Base-by-base conservation (phyloP, 106 monocot species). In the Dioscorea zingiberensis region DNA sequence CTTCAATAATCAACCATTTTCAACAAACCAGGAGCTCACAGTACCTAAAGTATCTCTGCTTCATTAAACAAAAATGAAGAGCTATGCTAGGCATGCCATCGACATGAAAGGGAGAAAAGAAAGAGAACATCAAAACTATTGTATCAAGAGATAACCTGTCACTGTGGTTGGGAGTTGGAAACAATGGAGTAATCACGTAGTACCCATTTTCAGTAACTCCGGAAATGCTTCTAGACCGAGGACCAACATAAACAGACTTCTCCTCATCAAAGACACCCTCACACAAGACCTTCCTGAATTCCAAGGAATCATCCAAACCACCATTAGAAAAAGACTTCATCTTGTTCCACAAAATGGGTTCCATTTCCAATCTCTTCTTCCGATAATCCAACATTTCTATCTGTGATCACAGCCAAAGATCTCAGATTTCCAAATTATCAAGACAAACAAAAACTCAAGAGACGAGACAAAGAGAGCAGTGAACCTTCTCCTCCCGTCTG, bases 191-290 rank as follows among this genome's bases (percentile, higher is more conserved):
- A 23, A 98, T 89, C 15, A 93, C 67, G 66, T 84, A 92, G 65
- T 84, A 98, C 57, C 97, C 92, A 82, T 89, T 92, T 74, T 92
- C 89, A 6, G 89, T 93, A 44, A 93, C 80, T 44, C 97, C 97
- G 5, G 97, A 92, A 30, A 98, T 98, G 60, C 83, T 92, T 64
- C 97, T 80, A 65, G 97, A 98, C n/a, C 89, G 86, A 58, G 97
- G 97, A 2, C 97, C 92, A 55, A 98, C 27, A 73, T 78, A 98
- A 30, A 92, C 58, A 23, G 79, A 81, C 59, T 78, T 92, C 48
- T 67, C 73, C 68, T 93, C 92, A 62, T 89, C 89, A 69, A 89
- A 93, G 60, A 71, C 22, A 16, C 92, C 97, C 57, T 98, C 92
- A 25, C 85, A 92, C 23, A 77, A 45, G 16, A 98, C 66, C 77